These are phyloP conservation scores for Nepenthes gracilis DNA, from an alignment of 148 eudicot genomes.

Conservation along the genomic window DNA sequence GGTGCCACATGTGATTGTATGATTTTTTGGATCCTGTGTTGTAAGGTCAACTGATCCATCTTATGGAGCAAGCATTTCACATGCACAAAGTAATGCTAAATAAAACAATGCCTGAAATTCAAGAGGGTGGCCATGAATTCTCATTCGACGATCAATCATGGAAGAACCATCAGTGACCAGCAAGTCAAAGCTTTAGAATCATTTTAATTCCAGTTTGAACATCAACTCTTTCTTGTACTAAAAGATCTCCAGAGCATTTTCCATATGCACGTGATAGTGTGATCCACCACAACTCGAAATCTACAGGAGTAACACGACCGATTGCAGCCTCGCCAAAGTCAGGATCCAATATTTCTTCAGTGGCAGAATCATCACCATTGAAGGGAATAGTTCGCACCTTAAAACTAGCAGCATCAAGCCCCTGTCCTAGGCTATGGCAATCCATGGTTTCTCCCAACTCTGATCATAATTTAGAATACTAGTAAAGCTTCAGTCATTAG, in stretches of 20 bases:
- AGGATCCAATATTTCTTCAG: conserved; percentile 39
- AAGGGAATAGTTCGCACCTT: conserved; percentile 34
- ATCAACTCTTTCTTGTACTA: conserved; percentile 72
- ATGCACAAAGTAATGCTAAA: too few species aligned
- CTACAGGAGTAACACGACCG: conserved; percentile 89
- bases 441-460: conserved; percentile 21
- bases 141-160: conserved; percentile 93
- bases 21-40: too few species aligned
- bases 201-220: conserved; percentile 80
- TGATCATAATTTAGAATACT: too few species aligned
- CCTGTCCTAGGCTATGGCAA: conserved; percentile 44
- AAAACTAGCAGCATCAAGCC: conserved; percentile 43
- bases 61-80: too few species aligned
- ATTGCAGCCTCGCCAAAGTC: conserved; percentile 61
- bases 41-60: too few species aligned
- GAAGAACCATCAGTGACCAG: conserved; percentile 85
- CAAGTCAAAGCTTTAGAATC: conserved; percentile 66
- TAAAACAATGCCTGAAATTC: conserved; percentile 94
- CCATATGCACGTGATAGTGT: conserved; percentile 75
- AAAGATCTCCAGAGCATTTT: conserved; percentile 57
- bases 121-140: conserved; percentile 83
- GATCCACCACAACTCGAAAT: conserved; percentile 85
- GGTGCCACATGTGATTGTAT: too few species aligned
- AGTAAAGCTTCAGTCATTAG: too few species aligned
- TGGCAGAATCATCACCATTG: conserved; percentile 20